Conservation (phyloP, 1,139 yeast species). For the Candida tetrigidarum region DNA sequence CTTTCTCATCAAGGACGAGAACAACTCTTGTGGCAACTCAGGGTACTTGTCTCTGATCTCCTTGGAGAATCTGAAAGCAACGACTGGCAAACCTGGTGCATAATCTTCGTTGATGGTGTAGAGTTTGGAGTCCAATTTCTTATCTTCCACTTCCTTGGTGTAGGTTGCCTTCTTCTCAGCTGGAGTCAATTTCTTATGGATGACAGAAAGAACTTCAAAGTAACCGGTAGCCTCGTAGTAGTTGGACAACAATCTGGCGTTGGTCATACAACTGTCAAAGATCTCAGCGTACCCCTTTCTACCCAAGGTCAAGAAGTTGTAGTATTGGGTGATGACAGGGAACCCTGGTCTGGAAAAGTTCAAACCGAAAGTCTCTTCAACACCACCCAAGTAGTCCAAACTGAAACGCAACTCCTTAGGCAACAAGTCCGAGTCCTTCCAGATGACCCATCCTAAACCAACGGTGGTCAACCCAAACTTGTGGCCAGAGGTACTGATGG, state of each 20-base stretch:
- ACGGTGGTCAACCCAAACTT: slow-evolving; percentile 90
- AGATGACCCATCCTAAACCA: slow-evolving; percentile 91
- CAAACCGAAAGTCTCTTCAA: slow-evolving; percentile 83
- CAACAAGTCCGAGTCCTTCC: slow-evolving; percentile 67
- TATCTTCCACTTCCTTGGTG: slow-evolving; percentile 20
- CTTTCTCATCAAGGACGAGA: slow-evolving; percentile 74
- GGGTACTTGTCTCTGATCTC: slow-evolving; percentile 65
- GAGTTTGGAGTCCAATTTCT: slow-evolving; percentile 8
- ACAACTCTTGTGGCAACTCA: slow-evolving; percentile 81
- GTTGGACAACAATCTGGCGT: slow-evolving; percentile 70
- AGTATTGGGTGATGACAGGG: slow-evolving; percentile 89
- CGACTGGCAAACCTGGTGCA: slow-evolving; percentile 87
- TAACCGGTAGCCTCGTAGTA: slow-evolving; percentile 67
- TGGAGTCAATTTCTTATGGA: slow-evolving; percentile 57
- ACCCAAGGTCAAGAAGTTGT: slow-evolving; percentile 74
- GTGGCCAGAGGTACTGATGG: slow-evolving; percentile 94
- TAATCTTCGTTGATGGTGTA: slow-evolving; percentile 40
- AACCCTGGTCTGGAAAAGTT: slow-evolving; percentile 94
- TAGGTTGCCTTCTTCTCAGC: slow-evolving; percentile 23
- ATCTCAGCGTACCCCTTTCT: slow-evolving; percentile 66
- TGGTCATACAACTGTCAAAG: slow-evolving; percentile 65
- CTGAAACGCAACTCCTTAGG: slow-evolving; percentile 62
- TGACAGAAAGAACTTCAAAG: slow-evolving; percentile 76
- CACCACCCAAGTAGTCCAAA: slow-evolving; percentile 83
- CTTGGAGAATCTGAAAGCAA: slow-evolving; percentile 75